Evolutionary conservation across 108 stramenopile genomes (phyloP).

Genomic region (Cylindrotheca closterium): DNA sequence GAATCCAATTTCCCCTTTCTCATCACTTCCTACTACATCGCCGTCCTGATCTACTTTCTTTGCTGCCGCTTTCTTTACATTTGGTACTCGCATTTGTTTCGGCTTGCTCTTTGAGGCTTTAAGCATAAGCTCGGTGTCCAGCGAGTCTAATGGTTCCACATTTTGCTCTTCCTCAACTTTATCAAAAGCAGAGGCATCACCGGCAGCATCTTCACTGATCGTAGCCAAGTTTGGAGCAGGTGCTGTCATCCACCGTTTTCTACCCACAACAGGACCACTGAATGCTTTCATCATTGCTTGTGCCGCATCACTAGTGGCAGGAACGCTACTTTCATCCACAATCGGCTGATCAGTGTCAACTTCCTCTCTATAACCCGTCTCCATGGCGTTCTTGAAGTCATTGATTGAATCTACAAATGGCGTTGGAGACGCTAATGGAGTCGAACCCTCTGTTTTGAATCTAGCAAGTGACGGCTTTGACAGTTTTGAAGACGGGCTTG

Average conservation of each 20-base stretch:
- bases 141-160: slow-evolving; percentile 31
- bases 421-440: background rate
- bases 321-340: slow-evolving; percentile 16
- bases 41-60: background rate
- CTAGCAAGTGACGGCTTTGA: background rate
- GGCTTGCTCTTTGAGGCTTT: slow-evolving; percentile 29
- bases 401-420: slow-evolving; percentile 55
- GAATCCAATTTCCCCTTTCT: background rate
- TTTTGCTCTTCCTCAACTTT: background rate
- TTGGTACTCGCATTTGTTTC: slow-evolving; percentile 77
- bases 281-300: slow-evolving; percentile 36
- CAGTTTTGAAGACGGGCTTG: background rate
- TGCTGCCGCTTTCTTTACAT: slow-evolving; percentile 12
- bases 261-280: slow-evolving; percentile 28
- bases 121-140: slow-evolving; percentile 62
- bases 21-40: background rate
- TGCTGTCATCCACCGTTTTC: slow-evolving; percentile 68
- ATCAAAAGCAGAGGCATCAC: slow-evolving; percentile 13
- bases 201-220: slow-evolving; percentile 70
- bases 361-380: slow-evolving; percentile 35
- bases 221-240: slow-evolving; percentile 67
- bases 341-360: slow-evolving; percentile 34
- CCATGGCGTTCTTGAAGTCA: slow-evolving; percentile 70
- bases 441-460: background rate
- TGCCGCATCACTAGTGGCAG: slow-evolving; percentile 13